A percentile compares a stretch with the other conserved stretches of the same genome.
Conservation (phyloP, 495 filamentous ascomycete species). For the Parathielavia appendiculata region DNA sequence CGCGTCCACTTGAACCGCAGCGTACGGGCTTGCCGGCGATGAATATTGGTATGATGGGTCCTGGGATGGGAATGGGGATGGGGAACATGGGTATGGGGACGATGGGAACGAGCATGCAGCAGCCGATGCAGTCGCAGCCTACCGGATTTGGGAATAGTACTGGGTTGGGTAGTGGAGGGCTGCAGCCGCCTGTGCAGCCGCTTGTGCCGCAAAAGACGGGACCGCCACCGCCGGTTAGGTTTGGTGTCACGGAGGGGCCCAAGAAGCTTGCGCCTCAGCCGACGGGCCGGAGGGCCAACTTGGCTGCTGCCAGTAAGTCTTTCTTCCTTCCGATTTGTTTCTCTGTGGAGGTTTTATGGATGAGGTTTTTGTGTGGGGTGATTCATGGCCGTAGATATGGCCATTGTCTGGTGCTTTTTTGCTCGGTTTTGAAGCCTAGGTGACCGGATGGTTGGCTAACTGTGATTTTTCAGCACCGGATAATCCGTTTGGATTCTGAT, state of each 20-base stretch:
- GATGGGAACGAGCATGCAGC: conserved; percentile 40
- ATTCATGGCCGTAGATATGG: no score
- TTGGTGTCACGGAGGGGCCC: conserved; percentile 65
- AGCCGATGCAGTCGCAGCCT: conserved; percentile 54
- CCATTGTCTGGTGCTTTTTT: background rate
- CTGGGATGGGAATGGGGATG: conserved; percentile 34
- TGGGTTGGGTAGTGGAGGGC: conserved; percentile 7
- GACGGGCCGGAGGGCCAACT: conserved; percentile 83
- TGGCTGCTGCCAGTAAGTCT: conserved; percentile 91
- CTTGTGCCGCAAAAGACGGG: conserved; percentile 87
- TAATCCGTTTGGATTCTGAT: conserved; percentile 27
- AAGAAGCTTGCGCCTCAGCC: conserved; percentile 83
- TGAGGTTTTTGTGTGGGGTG: no score
- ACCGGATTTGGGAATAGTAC: conserved; percentile 43
- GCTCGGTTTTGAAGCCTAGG: background rate
- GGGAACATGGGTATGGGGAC: conserved; percentile 19
- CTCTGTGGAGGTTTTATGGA: background rate
- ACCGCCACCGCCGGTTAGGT: conserved; percentile 83
- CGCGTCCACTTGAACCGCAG: conserved; percentile 49
- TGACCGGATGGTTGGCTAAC: background rate
- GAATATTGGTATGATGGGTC: conserved; percentile 46
- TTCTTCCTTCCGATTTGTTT: no score
- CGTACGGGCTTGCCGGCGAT: conserved; percentile 31
- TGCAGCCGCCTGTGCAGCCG: conserved; percentile 35
- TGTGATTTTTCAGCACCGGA: conserved; percentile 18